A percentile compares a stretch with the other conserved stretches of the same genome.
phyloP scores from a whole-genome alignment of 371 early-diverging fungal species.

The Circinella minor region DNA sequence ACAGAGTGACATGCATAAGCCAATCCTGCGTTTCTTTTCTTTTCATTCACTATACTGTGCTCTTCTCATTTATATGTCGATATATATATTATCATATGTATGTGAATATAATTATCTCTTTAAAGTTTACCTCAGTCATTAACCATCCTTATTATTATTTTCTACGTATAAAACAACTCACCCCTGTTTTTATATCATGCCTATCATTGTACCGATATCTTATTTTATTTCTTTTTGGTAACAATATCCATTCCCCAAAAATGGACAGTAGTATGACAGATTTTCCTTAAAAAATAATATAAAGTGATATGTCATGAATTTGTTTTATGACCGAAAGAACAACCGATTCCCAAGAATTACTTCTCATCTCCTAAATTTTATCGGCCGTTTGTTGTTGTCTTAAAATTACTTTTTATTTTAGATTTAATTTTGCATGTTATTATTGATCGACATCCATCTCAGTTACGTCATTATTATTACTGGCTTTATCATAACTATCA shows the following conservation, averaged over 20 bases:
- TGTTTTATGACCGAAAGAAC: not conserved
- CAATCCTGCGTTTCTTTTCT: not conserved
- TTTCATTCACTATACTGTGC: not conserved
- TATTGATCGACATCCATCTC: slow-evolving; percentile 1
- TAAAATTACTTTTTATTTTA: slow-evolving; percentile 2
- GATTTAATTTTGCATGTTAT: not conserved
- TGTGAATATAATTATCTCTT: too few species aligned
- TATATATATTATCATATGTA: too few species aligned
- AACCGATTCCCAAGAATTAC: not conserved
- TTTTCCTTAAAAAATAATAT: not conserved
- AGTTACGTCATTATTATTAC: not conserved
- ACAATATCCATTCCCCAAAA: not conserved
- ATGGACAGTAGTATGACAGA: slow-evolving; percentile 1
- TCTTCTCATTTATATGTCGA: too few species aligned
- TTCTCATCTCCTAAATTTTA: not conserved
- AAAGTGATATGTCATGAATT: not conserved
- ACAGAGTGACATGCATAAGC: not conserved
- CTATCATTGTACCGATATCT: not conserved
- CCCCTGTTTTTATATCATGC: not conserved
- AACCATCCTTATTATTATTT: too few species aligned
- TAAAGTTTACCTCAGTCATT: too few species aligned
- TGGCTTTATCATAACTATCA: not conserved
- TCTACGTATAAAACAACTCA: too few species aligned
- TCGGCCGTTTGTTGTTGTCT: not conserved
- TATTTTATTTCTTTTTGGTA: not conserved